Percentiles rank a stretch among this genome's conserved stretches.
phyloP scores from a whole-genome alignment of 306 rosid genomes.

The barrel medic (Medicago truncatula) region DNA sequence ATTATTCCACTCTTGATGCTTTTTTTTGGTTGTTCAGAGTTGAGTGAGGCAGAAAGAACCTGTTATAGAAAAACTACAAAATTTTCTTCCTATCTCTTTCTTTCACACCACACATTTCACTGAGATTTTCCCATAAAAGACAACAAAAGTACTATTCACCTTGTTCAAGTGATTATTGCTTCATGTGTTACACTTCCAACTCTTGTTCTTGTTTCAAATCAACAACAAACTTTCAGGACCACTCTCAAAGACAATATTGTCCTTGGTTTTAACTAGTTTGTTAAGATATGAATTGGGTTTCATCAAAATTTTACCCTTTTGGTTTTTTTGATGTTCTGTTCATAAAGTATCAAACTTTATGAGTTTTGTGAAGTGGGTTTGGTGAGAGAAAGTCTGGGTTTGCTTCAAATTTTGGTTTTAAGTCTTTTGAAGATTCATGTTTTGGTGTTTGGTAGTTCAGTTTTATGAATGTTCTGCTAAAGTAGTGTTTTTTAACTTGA shows the following conservation, averaged over 20 bases:
- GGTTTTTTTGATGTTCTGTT: constrained; percentile 35
- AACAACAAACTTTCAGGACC: constrained; percentile 52
- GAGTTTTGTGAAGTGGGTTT: constrained; percentile 43
- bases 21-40: constrained; percentile 58
- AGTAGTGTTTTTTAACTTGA: constrained; percentile 42
- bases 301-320: constrained; percentile 45
- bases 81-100: constrained; percentile 43
- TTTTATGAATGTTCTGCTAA: constrained; percentile 55
- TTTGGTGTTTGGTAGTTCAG: constrained; percentile 43
- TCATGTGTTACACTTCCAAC: constrained; percentile 26
- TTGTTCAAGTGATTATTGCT: constrained; percentile 57
- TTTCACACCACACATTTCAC: constrained; percentile 22
- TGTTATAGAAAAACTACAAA: constrained; percentile 57
- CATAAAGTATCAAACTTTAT: constrained; percentile 52
- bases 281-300: constrained; percentile 47
- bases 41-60: constrained; percentile 54
- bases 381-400: constrained; percentile 38
- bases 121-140: constrained; percentile 47
- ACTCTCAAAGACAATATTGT: constrained; percentile 27
- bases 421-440: constrained; percentile 34
- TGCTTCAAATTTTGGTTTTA: constrained; percentile 35
- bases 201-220: constrained; percentile 36
- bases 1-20: constrained; percentile 53
- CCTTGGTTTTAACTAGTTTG: constrained; percentile 12
- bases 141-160: constrained; percentile 53